phyloP scores from a whole-genome alignment of 441 rosid genomes.

The Metrosideros polymorpha region DNA sequence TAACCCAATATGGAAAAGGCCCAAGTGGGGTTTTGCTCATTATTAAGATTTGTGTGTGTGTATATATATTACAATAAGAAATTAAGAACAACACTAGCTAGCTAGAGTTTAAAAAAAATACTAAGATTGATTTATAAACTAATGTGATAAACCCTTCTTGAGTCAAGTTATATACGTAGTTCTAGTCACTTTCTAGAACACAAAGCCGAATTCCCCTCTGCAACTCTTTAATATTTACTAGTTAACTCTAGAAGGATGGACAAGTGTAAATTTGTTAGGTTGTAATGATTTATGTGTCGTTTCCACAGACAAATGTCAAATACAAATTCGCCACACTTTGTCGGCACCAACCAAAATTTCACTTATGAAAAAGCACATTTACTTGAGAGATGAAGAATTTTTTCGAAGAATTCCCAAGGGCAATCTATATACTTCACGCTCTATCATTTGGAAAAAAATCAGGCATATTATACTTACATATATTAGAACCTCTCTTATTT shows the following conservation, averaged over 20 bases:
- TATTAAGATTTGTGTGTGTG: background rate
- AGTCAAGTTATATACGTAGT: background rate
- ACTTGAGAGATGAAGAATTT: background rate
- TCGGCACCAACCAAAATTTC: background rate
- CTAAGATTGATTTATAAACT: background rate
- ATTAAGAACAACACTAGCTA: background rate
- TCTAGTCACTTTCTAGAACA: background rate
- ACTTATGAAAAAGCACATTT: background rate
- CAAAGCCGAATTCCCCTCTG: background rate
- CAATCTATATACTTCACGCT: background rate
- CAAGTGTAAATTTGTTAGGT: background rate
- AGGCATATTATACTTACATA: background rate
- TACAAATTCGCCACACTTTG: background rate
- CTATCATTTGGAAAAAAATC: background rate
- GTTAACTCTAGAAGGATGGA: background rate
- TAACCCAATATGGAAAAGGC: background rate
- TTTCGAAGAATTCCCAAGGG: background rate
- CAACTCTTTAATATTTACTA: background rate
- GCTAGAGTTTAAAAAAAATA: background rate
- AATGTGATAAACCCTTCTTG: background rate
- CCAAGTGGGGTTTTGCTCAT: background rate
- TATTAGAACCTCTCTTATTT: background rate
- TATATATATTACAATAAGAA: background rate
- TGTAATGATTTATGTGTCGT: background rate
- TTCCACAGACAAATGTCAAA: background rate